A percentile compares a stretch with the other conserved stretches of the same genome.
Evolutionary conservation across 2,329 filamentous ascomycete genomes (phyloP).

Genomic region (Microsporum ferrugineum): DNA sequence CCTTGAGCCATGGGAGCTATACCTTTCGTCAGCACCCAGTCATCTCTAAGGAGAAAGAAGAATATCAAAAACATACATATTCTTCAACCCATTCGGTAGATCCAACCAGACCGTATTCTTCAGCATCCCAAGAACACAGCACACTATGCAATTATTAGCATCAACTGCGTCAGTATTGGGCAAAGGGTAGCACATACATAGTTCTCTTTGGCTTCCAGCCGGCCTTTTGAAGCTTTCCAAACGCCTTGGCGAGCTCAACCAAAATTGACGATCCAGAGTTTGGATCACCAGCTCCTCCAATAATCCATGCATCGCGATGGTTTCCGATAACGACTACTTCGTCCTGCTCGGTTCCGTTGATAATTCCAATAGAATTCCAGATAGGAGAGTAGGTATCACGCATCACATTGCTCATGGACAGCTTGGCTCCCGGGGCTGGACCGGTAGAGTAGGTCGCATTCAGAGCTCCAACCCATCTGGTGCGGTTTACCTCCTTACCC

Average conservation of each 20-base stretch:
- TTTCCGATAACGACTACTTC: conserved; percentile 42
- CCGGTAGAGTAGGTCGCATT: conserved; percentile 25
- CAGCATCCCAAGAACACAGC: conserved; percentile 27
- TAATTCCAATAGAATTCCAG: conserved; percentile 21
- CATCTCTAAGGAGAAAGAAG: not conserved
- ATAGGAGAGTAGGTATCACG: conserved; percentile 18
- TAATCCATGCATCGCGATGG: conserved; percentile 45
- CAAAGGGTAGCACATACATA: conserved; percentile 23
- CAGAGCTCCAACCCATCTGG: conserved; percentile 24
- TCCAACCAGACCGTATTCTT: conserved; percentile 30
- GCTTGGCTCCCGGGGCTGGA: conserved; percentile 18
- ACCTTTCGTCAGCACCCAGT: conserved; percentile 1
- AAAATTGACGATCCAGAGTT: conserved; percentile 42
- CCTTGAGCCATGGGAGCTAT: conserved; percentile 35
- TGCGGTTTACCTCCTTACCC: conserved; percentile 24
- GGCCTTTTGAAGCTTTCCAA: conserved; percentile 36
- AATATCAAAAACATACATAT: conserved; percentile 20
- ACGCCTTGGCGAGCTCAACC: conserved; percentile 41
- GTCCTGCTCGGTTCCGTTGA: conserved; percentile 22
- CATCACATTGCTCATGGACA: conserved; percentile 20
- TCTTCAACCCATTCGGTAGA: conserved; percentile 42
- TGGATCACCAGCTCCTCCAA: conserved; percentile 43
- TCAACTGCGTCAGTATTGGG: not conserved
- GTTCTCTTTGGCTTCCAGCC: conserved; percentile 44
- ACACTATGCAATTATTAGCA: conserved; percentile 12